A percentile compares a stretch with the other conserved stretches of the same genome.
Evolutionary conservation across 148 eudicot species (phyloP).

Genomic region (Silene conica): DNA sequence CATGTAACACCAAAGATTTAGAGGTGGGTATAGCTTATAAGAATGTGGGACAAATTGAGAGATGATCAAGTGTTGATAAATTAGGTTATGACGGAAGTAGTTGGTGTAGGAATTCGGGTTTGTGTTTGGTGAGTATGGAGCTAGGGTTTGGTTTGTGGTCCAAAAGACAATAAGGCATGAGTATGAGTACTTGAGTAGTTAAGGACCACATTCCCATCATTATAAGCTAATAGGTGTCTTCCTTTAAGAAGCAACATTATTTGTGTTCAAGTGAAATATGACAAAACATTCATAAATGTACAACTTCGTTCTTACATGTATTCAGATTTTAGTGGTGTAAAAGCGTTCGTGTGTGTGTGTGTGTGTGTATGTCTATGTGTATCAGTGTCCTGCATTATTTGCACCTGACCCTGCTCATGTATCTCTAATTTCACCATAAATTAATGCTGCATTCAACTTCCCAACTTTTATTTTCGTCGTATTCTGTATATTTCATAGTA

Average conservation of each 20-base stretch:
- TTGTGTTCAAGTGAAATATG: neutral
- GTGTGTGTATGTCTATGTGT: too few species aligned
- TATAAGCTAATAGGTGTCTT: conserved; percentile 21
- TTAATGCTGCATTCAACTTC: too few species aligned
- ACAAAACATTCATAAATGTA: neutral
- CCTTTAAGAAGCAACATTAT: conserved; percentile 18
- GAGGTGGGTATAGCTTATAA: conserved; percentile 1
- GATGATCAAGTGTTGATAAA: conserved; percentile 18
- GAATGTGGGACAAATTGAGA: neutral
- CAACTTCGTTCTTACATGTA: neutral
- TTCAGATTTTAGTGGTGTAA: neutral
- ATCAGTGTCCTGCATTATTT: conserved; percentile 7
- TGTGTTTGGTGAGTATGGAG: conserved; percentile 23
- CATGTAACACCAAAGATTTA: neutral
- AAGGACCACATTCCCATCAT: conserved; percentile 30
- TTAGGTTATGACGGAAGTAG: conserved; percentile 23
- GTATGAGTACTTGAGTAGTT: conserved; percentile 6
- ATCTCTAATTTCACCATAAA: neutral
- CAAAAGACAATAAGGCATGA: conserved; percentile 7
- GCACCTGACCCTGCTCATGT: neutral
- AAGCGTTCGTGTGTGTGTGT: conserved; percentile 2
- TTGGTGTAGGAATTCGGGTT: conserved; percentile 18
- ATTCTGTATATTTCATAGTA: too few species aligned
- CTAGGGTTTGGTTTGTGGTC: conserved; percentile 16
- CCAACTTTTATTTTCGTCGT: too few species aligned